phyloP scores from a whole-genome alignment of 495 filamentous ascomycete genomes.

The Lophiostoma macrostomum region DNA sequence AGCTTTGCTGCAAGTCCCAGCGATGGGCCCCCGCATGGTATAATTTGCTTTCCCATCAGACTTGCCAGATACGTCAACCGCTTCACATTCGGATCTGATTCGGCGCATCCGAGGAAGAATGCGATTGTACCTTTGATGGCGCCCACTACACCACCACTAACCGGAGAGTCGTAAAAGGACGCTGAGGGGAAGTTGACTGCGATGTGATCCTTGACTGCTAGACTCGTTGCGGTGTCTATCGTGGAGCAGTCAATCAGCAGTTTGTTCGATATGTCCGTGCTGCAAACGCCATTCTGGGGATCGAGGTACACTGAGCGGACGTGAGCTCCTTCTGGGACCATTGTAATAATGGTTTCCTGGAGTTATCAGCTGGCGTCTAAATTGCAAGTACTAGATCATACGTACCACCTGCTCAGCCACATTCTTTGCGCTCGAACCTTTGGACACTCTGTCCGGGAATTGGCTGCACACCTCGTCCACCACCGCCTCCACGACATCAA shows the following conservation, averaged over 20 bases:
- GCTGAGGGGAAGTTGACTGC: slow-evolving; percentile 34
- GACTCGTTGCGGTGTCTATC: slow-evolving; percentile 46
- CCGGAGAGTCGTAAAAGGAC: slow-evolving; percentile 46
- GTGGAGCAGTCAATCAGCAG: slow-evolving; percentile 49
- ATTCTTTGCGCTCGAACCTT: slow-evolving; percentile 39
- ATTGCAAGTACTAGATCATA: background rate
- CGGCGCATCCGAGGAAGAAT: slow-evolving; percentile 48
- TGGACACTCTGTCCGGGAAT: slow-evolving; percentile 33
- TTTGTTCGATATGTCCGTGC: slow-evolving; percentile 35
- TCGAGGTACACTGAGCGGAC: slow-evolving; percentile 43
- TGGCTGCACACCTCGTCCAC: slow-evolving; percentile 40
- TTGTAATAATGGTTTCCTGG: slow-evolving; percentile 40
- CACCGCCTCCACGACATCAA: slow-evolving; percentile 40
- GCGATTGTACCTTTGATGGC: slow-evolving; percentile 49
- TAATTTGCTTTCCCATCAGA: slow-evolving; percentile 49
- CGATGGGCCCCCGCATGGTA: slow-evolving; percentile 51
- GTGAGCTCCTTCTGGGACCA: slow-evolving; percentile 44
- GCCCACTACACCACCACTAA: slow-evolving; percentile 49
- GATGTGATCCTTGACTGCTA: slow-evolving; percentile 41
- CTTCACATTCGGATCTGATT: slow-evolving; percentile 38
- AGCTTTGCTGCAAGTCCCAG: slow-evolving; percentile 55
- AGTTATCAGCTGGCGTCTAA: slow-evolving; percentile 1
- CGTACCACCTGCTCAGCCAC: slow-evolving; percentile 47
- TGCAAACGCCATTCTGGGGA: slow-evolving; percentile 38
- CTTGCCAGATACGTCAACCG: slow-evolving; percentile 38